These are phyloP conservation scores for Hydnomerulius pinastri DNA, from an alignment of 768 basidiomycete genomes.

Conservation along the genomic window DNA sequence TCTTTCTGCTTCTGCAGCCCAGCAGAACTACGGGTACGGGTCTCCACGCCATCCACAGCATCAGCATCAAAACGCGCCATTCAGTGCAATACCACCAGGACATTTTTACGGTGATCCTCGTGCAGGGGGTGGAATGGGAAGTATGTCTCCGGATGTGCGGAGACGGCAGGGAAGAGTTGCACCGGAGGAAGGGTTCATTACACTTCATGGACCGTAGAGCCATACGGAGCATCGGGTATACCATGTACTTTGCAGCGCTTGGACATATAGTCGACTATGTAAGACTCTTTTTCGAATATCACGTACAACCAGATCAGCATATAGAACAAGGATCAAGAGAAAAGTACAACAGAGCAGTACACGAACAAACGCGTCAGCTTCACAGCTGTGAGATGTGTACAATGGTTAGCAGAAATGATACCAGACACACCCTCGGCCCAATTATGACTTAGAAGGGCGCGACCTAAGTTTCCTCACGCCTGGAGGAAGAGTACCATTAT, in stretches of 20 bases:
- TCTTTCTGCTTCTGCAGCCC: constrained; percentile 29
- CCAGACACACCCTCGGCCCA: too few relatives aligned
- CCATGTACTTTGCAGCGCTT: constrained; percentile 7
- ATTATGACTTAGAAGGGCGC: constrained; percentile 10
- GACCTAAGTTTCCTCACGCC: constrained; percentile 16
- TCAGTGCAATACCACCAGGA: constrained; percentile 36
- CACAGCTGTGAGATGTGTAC: too few relatives aligned
- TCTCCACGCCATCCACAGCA: constrained; percentile 36
- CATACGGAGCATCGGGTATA: neutral
- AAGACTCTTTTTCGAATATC: too few relatives aligned
- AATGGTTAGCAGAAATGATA: too few relatives aligned
- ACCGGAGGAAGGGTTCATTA: constrained; percentile 34
- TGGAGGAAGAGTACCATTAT: constrained; percentile 7
- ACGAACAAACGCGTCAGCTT: too few relatives aligned
- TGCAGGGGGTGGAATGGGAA: constrained; percentile 34
- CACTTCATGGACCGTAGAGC: constrained; percentile 29
- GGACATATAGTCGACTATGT: neutral
- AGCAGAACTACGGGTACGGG: constrained; percentile 29
- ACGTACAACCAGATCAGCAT: too few relatives aligned
- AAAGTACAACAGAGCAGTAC: neutral
- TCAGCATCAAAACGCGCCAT: constrained; percentile 24
- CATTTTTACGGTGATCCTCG: constrained; percentile 44
- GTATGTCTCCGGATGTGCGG: constrained; percentile 37
- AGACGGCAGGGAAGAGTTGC: constrained; percentile 32
- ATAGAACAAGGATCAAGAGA: neutral